Conservation (phyloP, 2,329 filamentous ascomycete genomes). For the Stagonosporopsis tanaceti region DNA sequence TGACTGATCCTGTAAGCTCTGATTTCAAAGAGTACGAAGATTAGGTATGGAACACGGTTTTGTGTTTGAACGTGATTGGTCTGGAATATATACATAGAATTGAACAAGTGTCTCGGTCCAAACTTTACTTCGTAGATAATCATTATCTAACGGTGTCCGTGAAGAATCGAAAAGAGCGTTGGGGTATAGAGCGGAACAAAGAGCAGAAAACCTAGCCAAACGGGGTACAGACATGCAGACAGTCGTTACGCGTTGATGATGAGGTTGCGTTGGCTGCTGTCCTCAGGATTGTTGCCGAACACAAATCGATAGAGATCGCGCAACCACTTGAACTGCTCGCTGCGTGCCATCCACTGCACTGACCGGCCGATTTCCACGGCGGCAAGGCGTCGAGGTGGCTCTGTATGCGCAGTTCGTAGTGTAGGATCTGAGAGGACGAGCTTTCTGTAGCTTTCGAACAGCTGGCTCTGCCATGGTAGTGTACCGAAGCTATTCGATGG, state of each 20-base stretch:
- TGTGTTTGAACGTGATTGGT: background rate
- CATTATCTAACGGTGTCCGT: conserved; percentile 11
- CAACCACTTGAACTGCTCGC: conserved; percentile 79
- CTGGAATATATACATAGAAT: conserved; percentile 14
- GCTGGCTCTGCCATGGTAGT: conserved; percentile 70
- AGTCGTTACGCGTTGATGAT: conserved; percentile 58
- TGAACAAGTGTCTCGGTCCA: conserved; percentile 1
- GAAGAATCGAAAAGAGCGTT: conserved; percentile 18
- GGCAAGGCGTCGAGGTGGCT: conserved; percentile 68
- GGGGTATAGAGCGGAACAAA: conserved; percentile 20
- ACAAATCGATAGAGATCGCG: conserved; percentile 83
- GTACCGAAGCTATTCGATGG: conserved; percentile 81
- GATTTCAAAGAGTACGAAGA: background rate
- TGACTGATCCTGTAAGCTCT: background rate
- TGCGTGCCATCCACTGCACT: conserved; percentile 76
- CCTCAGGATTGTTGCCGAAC: conserved; percentile 83
- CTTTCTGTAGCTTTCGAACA: conserved; percentile 82
- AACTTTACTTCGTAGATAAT: conserved; percentile 12
- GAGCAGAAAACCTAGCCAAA: conserved; percentile 14
- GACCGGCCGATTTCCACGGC: conserved; percentile 83
- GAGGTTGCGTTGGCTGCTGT: conserved; percentile 72
- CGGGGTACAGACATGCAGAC: conserved; percentile 1
- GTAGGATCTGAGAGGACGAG: conserved; percentile 77
- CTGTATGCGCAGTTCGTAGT: conserved; percentile 57
- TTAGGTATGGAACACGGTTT: background rate